Conservation (phyloP, 2,329 filamentous ascomycete species). For the Pleochaeta shiraiana region DNA sequence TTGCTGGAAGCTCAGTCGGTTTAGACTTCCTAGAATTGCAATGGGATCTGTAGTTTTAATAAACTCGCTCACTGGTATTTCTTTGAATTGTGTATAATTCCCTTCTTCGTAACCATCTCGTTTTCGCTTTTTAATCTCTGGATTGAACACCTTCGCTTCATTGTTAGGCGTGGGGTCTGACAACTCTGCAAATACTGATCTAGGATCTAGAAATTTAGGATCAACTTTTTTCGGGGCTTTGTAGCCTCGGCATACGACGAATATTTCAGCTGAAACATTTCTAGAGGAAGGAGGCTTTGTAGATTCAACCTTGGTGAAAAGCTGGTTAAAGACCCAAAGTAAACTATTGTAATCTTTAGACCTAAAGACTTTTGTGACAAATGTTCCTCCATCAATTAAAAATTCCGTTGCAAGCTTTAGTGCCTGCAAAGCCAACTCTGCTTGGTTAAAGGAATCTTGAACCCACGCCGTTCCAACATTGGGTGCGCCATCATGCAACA, state of each 20-base stretch:
- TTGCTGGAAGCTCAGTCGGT: conserved; percentile 66
- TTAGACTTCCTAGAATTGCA: conserved; percentile 67
- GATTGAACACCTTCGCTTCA: conserved; percentile 95
- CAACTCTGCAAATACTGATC: conserved; percentile 83
- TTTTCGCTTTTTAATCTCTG: conserved; percentile 93
- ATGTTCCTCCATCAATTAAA: conserved; percentile 67
- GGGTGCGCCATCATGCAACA: conserved; percentile 89
- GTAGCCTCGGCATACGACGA: conserved; percentile 88
- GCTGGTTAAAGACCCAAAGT: conserved; percentile 93
- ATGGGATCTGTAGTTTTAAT: conserved; percentile 89
- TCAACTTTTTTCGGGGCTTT: conserved; percentile 91
- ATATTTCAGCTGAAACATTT: conserved; percentile 96
- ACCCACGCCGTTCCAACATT: conserved; percentile 98
- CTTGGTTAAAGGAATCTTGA: conserved; percentile 96
- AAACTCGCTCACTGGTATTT: conserved; percentile 73
- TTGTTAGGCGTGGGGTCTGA: conserved; percentile 73
- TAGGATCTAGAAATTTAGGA: conserved; percentile 75
- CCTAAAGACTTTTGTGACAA: conserved; percentile 94
- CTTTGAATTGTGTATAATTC: conserved; percentile 82
- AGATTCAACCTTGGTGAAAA: conserved; percentile 88
- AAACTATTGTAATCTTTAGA: conserved; percentile 94
- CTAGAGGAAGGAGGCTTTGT: conserved; percentile 92
- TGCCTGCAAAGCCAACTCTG: conserved; percentile 73
- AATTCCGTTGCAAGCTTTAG: conserved; percentile 94
- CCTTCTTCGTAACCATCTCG: conserved; percentile 95